These are phyloP conservation scores for Gnaphalium uliginosum DNA, from an alignment of 129 eudicot species.

Conservation along the genomic window DNA sequence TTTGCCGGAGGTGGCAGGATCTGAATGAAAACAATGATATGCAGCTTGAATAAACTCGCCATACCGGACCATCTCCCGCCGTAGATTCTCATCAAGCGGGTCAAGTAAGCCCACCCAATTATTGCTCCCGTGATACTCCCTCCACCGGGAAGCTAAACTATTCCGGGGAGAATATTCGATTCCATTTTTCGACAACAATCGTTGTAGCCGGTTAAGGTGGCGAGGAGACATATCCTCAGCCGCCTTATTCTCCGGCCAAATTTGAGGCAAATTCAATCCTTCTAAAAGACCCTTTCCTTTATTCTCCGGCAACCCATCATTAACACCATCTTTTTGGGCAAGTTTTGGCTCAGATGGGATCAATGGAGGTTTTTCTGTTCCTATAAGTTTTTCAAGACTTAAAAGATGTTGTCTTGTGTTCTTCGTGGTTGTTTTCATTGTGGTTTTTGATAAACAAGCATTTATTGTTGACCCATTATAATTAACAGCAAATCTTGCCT, in stretches of 20 bases:
- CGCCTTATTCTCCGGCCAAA: conserved; percentile 77
- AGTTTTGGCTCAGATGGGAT: conserved; percentile 33
- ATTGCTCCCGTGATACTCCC: conserved; percentile 80
- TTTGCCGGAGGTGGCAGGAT: conserved; percentile 61
- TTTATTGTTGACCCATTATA: conserved; percentile 39
- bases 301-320: conserved; percentile 29
- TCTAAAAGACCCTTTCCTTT: conserved; percentile 49
- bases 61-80: conserved; percentile 85
- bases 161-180: conserved; percentile 80
- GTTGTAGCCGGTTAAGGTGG: conserved; percentile 57
- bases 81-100: conserved; percentile 93
- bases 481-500: conserved; percentile 50
- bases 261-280: conserved; percentile 49
- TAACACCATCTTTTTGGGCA: conserved; percentile 4
- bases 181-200: conserved; percentile 48
- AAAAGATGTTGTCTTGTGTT: conserved; percentile 41
- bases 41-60: conserved; percentile 98
- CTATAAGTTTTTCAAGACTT: conserved; percentile 67
- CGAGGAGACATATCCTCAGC: conserved; percentile 94
- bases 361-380: conserved; percentile 29
- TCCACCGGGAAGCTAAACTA: conserved; percentile 68
- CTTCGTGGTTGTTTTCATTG: conserved; percentile 29
- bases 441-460: conserved; percentile 24
- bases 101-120: conserved; percentile 85
- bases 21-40: conserved; percentile 68